Conservation (phyloP, 192 early-diverging fungal genomes). For the Entomortierella lignicola region DNA sequence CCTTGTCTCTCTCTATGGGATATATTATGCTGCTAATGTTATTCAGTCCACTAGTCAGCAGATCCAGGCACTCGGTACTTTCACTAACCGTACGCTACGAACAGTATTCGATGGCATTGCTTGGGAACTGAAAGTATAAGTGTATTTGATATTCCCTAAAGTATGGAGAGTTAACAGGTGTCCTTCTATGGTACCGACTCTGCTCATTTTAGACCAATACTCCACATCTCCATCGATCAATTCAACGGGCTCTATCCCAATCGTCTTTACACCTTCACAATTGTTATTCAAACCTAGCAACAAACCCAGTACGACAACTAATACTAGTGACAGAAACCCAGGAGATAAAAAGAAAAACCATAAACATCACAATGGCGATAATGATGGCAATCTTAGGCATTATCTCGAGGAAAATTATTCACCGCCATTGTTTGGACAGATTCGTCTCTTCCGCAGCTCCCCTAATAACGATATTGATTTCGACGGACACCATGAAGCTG, state of each 20-base stretch:
- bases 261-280: neutral
- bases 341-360: neutral
- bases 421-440: conserved; percentile 3
- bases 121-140: no score
- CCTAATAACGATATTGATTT: conserved; percentile 4
- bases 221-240: neutral
- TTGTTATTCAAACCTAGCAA: neutral
- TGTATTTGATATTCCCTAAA: no score
- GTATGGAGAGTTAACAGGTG: neutral
- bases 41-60: conserved; percentile 6
- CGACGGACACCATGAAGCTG: conserved; percentile 25
- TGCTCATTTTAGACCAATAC: no score
- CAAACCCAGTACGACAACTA: no score
- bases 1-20: conserved; percentile 38
- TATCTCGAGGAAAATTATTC: neutral
- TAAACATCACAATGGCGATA: neutral
- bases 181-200: neutral
- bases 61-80: conserved; percentile 17
- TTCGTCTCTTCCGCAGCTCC: neutral
- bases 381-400: neutral
- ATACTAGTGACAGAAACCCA: neutral
- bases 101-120: no score
- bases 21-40: conserved; percentile 23
- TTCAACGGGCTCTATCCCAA: neutral
- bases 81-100: neutral